Conservation (phyloP, 2,329 filamentous ascomycete genomes). For the Venturia carpophila region DNA sequence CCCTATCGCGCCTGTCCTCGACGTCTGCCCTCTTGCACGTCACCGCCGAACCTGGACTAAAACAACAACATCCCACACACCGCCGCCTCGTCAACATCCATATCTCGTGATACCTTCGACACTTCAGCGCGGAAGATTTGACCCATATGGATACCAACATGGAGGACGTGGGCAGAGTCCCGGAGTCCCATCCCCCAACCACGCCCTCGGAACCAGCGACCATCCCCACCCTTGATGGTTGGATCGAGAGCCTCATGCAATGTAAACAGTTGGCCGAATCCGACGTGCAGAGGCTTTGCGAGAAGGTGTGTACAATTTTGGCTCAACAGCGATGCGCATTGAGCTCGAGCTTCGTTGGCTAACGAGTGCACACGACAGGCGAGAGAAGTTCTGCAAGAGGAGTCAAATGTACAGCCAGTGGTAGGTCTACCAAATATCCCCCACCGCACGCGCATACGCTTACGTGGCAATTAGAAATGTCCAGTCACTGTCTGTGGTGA, state of each 20-base stretch:
- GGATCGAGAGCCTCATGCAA: constrained; percentile 96
- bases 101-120: constrained; percentile 2
- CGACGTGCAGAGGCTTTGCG: constrained; percentile 93
- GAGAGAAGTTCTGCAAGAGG: constrained; percentile 90
- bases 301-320: constrained; percentile 62
- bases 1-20: neutral
- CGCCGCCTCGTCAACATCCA: neutral
- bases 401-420: constrained; percentile 98
- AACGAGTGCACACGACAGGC: constrained; percentile 49
- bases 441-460: constrained; percentile 21
- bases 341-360: constrained; percentile 17
- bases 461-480: constrained; percentile 59
- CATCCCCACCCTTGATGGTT: constrained; percentile 88
- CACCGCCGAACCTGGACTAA: constrained; percentile 6
- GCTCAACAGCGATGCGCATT: constrained; percentile 10
- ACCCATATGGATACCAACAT: constrained; percentile 87
- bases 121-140: neutral
- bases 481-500: constrained; percentile 98
- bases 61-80: constrained; percentile 6
- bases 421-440: constrained; percentile 46
- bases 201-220: constrained; percentile 77
- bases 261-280: constrained; percentile 96
- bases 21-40: constrained; percentile 1
- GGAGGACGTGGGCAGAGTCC: constrained; percentile 90
- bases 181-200: constrained; percentile 59